Percentiles rank a stretch among this genome's conserved stretches.
phyloP scores from a whole-genome alignment of 305 asterid species.

The Fraxinus platypoda region DNA sequence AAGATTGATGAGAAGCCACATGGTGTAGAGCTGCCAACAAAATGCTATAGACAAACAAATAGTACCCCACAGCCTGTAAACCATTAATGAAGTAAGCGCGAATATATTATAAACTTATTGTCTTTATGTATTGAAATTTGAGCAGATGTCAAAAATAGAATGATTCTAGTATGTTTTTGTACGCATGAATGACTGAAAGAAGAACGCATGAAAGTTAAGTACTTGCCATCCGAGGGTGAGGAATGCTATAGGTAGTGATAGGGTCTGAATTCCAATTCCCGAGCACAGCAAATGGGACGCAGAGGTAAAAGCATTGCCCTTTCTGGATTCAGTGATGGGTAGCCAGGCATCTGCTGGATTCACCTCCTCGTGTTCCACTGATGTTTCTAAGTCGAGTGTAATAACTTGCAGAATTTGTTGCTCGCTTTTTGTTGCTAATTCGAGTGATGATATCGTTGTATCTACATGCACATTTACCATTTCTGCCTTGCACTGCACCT shows the following conservation, averaged over 20 bases:
- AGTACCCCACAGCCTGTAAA: slow-evolving; percentile 53
- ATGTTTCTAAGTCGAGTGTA: slow-evolving; percentile 13
- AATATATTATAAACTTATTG: neutral
- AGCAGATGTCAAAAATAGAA: neutral
- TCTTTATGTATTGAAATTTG: neutral
- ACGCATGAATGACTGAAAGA: neutral
- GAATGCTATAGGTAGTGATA: slow-evolving; percentile 54
- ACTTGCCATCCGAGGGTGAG: slow-evolving; percentile 62
- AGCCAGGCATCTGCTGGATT: slow-evolving; percentile 44
- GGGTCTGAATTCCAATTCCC: slow-evolving; percentile 56
- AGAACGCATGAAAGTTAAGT: neutral
- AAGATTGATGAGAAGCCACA: slow-evolving; percentile 56
- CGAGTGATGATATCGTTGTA: neutral
- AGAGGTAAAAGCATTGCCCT: slow-evolving; percentile 39
- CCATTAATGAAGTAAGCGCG: neutral
- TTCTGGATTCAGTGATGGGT: slow-evolving; percentile 59
- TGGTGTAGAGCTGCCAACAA: slow-evolving; percentile 67
- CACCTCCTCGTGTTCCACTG: slow-evolving; percentile 13
- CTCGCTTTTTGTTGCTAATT: slow-evolving; percentile 8
- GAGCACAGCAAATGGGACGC: slow-evolving; percentile 48
- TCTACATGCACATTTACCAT: neutral
- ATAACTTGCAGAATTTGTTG: neutral
- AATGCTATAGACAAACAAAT: slow-evolving; percentile 30
- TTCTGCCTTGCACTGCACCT: neutral
- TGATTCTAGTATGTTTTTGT: neutral